phyloP scores from a whole-genome alignment of 805 yeast species.

The Lachancea lanzarotensis region DNA sequence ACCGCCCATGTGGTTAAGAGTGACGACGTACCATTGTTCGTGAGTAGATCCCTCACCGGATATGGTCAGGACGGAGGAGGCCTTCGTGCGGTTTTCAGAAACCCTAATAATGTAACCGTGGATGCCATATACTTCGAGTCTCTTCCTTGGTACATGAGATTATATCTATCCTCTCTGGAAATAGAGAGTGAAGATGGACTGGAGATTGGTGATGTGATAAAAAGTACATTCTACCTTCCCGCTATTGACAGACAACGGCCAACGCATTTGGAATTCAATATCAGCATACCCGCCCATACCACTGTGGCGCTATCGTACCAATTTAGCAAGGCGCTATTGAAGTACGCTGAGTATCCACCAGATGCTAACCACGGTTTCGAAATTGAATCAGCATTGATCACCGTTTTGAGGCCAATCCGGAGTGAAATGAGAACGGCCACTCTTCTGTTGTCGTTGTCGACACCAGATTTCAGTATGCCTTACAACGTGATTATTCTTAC shows the following conservation, averaged over 20 bases:
- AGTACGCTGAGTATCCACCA: conserved; percentile 94
- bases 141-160: conserved; percentile 87
- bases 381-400: conserved; percentile 80
- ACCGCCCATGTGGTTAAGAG: conserved; percentile 38
- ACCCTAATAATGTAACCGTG: conserved; percentile 48
- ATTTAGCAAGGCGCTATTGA: conserved; percentile 80
- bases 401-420: conserved; percentile 39
- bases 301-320: conserved; percentile 60
- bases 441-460: conserved; percentile 78
- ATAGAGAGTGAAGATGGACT: conserved; percentile 24
- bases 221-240: conserved; percentile 58
- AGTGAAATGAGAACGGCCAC: conserved; percentile 76
- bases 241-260: conserved; percentile 78
- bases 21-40: conserved; percentile 55
- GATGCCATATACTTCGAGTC: conserved; percentile 65
- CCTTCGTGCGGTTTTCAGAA: conserved; percentile 67
- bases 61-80: conserved; percentile 91
- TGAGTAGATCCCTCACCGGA: conserved; percentile 84
- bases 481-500: conserved; percentile 93
- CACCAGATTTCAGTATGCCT: conserved; percentile 98
- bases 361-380: conserved; percentile 98
- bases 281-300: conserved; percentile 58
- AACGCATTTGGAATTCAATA: conserved; percentile 65
- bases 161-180: conserved; percentile 66
- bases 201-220: conserved; percentile 36